A percentile compares a stretch with the other conserved stretches of the same genome.
Conservation (phyloP, 306 rosid genomes). For the Lathyrus oleraceus region DNA sequence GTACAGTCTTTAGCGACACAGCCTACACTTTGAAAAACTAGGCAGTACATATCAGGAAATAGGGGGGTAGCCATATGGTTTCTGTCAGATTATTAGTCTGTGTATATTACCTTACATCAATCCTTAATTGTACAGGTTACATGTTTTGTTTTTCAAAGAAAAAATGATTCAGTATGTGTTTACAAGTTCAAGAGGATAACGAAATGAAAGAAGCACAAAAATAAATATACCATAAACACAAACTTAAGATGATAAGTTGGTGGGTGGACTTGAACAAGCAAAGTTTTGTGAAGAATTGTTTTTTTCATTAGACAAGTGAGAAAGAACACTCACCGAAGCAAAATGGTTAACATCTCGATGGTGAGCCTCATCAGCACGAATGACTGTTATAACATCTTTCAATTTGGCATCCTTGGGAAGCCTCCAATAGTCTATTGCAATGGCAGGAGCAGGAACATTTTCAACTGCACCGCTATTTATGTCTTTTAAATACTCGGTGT, state of each 20-base stretch:
- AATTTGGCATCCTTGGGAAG: slow-evolving; percentile 68
- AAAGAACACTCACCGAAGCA: slow-evolving; percentile 66
- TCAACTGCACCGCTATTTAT: slow-evolving; percentile 58
- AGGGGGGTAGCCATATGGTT: not conserved
- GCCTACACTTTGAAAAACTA: not conserved
- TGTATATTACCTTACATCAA: not conserved
- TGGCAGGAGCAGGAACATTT: slow-evolving; percentile 74
- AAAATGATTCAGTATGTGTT: not conserved
- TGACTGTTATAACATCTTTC: slow-evolving; percentile 65
- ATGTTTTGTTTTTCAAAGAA: slow-evolving; percentile 6
- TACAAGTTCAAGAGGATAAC: not conserved
- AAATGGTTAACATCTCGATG: slow-evolving; percentile 80
- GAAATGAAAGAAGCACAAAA: slow-evolving; percentile 25
- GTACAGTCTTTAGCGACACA: not conserved
- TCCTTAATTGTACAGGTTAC: not conserved
- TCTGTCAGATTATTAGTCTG: not conserved
- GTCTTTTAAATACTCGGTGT: slow-evolving; percentile 62
- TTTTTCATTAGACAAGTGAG: not conserved
- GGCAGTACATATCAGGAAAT: not conserved
- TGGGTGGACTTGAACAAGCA: not conserved
- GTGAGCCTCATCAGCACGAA: slow-evolving; percentile 89
- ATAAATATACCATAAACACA: slow-evolving; percentile 1
- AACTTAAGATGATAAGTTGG: slow-evolving; percentile 7
- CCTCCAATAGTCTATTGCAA: slow-evolving; percentile 85
- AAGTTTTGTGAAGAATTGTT: not conserved